Conservation (phyloP, 2,329 filamentous ascomycete genomes). For the Neofusicoccum laricinum region DNA sequence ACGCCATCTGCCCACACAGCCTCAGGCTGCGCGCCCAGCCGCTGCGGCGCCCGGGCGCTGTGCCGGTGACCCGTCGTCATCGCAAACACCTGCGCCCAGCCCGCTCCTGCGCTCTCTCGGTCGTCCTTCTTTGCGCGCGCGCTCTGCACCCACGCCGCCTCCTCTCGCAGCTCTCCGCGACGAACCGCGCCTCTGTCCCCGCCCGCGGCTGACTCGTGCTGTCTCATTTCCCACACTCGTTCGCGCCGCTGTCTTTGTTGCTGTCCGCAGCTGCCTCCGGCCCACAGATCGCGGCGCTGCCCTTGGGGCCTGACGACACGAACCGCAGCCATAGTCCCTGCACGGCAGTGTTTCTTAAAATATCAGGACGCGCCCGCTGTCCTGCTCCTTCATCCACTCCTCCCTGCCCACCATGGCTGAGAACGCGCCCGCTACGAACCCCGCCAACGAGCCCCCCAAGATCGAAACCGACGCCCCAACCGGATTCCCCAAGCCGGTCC, state of each 20-base stretch:
- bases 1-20: slow-evolving; percentile 4
- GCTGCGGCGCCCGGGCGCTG: not conserved
- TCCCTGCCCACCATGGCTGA: not conserved
- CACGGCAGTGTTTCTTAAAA: slow-evolving; percentile 6
- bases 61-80: slow-evolving; percentile 15
- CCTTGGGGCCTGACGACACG: slow-evolving; percentile 6
- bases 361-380: not conserved
- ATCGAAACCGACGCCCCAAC: not conserved
- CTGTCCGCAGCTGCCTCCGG: not conserved
- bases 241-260: slow-evolving; percentile 1
- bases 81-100: not conserved
- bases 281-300: slow-evolving; percentile 11
- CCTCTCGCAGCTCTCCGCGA: not conserved
- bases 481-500: not conserved
- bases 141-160: not conserved
- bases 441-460: slow-evolving; percentile 5
- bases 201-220: not conserved
- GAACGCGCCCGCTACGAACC: not conserved
- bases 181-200: not conserved
- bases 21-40: slow-evolving; percentile 3
- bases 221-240: not conserved
- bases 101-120: slow-evolving; percentile 4
- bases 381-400: not conserved
- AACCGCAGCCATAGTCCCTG: slow-evolving; percentile 11
- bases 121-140: not conserved